Conservation (phyloP, 164 flowering plant species). For the Kalanchoe fedtschenkoi region DNA sequence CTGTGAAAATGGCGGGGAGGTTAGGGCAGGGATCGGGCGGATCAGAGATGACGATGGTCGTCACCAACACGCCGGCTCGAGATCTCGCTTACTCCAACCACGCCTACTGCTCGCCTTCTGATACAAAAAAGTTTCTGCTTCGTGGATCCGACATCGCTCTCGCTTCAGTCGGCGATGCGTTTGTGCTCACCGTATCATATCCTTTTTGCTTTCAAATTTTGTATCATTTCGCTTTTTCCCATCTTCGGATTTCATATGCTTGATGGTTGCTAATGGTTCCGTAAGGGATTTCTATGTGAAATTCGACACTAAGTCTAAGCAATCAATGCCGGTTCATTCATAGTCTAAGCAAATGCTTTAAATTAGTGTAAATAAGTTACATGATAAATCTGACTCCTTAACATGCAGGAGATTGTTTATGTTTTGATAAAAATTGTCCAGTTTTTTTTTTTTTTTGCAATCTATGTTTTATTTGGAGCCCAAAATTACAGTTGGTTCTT, state of each 20-base stretch:
- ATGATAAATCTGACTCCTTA: no score
- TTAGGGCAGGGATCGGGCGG: neutral
- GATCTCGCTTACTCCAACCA: slow-evolving; percentile 55
- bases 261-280: neutral
- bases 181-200: slow-evolving; percentile 73
- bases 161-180: slow-evolving; percentile 45
- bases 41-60: slow-evolving; percentile 17
- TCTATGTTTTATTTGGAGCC: no score
- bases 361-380: no score
- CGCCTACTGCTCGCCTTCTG: slow-evolving; percentile 53
- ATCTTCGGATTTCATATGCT: neutral
- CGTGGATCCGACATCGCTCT: slow-evolving; percentile 31
- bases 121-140: slow-evolving; percentile 48
- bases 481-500: no score
- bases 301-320: no score
- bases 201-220: slow-evolving; percentile 29
- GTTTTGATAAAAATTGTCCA: no score
- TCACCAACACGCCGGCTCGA: slow-evolving; percentile 53
- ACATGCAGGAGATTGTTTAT: no score
- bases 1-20: neutral
- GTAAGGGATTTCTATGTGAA: neutral
- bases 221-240: neutral
- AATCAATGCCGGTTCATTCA: no score
- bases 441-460: no score
- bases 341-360: no score